Base-by-base conservation (phyloP, 768 basidiomycete genomes). In the Lactifluus echinatus region DNA sequence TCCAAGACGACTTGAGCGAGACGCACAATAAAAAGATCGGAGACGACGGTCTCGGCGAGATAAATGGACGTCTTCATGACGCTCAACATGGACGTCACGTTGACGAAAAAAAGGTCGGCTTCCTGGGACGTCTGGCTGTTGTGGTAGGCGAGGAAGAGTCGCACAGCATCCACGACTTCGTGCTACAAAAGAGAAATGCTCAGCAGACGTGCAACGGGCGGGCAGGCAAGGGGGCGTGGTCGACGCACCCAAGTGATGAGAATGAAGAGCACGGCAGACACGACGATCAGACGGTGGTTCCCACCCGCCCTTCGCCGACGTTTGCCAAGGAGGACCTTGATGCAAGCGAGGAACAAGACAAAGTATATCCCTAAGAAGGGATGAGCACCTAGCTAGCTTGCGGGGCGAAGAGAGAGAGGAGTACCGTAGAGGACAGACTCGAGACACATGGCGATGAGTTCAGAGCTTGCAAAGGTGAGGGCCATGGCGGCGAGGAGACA, bases 21-120 rank as follows among this genome's bases (percentile, higher is more conserved):
- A 50, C 60, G n/a, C 23, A 61, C 60, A 34, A 61, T 59, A 23
- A 61, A 61, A 11, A 61, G 34, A 26, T 61, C 60, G n/a, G 60
- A 61, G 4, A 57, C 60, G 10, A 53, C 10, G 2, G 60, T 61
- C 51, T 50, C 51, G 5, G 12, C 47, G 15, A 61, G 60, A 31
- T 61, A 61, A 21, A 61, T 29, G 7, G 52, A 8, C 1, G 60
- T 61, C 21, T 61, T 61, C 46, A 61, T 31, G 57, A 59, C 7
- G 15, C 57, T 53, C 24, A 42, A 42, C 52, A 24, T 15, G 11
- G 39, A 10, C 2, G 46, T 59, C 5, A 53, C 57, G 4, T 40
- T 12, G 7, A 6, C 2, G 23, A n/a, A 61, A 12, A 53, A 61
- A 2, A 26, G 2, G 50, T 50, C 47, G 2, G 60, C 57, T 42